Evolutionary conservation across 192 early-diverging fungal species (phyloP).

Genomic region (Spizellomyces punctatus): DNA sequence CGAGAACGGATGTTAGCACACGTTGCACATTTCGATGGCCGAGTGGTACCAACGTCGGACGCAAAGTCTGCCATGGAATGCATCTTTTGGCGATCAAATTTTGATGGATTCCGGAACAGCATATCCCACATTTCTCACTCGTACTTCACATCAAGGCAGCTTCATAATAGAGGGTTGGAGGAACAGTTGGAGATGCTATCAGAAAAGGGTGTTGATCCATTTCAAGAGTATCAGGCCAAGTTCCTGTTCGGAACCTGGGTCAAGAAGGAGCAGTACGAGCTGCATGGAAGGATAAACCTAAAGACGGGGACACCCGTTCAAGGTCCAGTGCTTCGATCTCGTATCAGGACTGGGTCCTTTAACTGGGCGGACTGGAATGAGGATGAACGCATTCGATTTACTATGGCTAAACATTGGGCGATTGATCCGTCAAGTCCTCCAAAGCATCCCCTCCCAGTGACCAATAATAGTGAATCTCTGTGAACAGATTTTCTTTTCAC

Average conservation of each 20-base stretch:
- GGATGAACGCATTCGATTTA: constrained; percentile 43
- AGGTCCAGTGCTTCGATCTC: constrained; percentile 31
- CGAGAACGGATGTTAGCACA: constrained; percentile 34
- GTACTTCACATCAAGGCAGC: constrained; percentile 33
- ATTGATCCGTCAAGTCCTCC: constrained; percentile 30
- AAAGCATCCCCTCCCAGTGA: constrained; percentile 28
- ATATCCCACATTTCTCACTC: constrained; percentile 41
- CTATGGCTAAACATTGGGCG: constrained; percentile 45
- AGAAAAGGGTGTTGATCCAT: constrained; percentile 24
- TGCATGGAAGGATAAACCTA: constrained; percentile 34
- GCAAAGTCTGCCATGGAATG: constrained; percentile 40
- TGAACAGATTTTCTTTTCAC: too few relatives aligned
- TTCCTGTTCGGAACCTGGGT: constrained; percentile 57
- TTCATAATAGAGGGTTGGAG: constrained; percentile 37
- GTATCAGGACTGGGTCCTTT: constrained; percentile 47
- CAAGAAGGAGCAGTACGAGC: constrained; percentile 49
- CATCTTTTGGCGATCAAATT: constrained; percentile 59
- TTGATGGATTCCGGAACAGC: constrained; percentile 56
- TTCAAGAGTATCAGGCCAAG: constrained; percentile 26
- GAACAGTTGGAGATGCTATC: constrained; percentile 45
- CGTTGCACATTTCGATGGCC: constrained; percentile 53
- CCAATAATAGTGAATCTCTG: too few relatives aligned
- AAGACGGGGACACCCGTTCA: constrained; percentile 30
- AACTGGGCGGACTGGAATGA: constrained; percentile 57
- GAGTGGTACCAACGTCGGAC: constrained; percentile 43